Evolutionary conservation across 1,284 basidiomycete species (phyloP).

Genomic region (Hymenochaete sp.): DNA sequence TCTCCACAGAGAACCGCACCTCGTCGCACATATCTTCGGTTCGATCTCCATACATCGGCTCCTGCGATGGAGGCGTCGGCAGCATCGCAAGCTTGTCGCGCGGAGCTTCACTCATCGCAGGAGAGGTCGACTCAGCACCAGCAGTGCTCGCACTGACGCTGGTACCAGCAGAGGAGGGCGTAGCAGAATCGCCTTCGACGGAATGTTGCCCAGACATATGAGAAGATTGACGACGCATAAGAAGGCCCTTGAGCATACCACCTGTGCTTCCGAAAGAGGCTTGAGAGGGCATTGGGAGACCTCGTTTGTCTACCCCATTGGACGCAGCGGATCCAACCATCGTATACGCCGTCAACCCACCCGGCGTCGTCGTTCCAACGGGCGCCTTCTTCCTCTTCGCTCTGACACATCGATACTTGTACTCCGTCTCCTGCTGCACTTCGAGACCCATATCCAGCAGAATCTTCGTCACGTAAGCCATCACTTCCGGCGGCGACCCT

Average conservation of each 20-base stretch:
- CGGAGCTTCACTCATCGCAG: constrained; percentile 20
- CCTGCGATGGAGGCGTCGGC: constrained; percentile 24
- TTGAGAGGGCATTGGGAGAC: constrained; percentile 68
- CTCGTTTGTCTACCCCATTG: constrained; percentile 79
- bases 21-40: constrained; percentile 82
- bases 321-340: constrained; percentile 72
- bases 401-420: constrained; percentile 77
- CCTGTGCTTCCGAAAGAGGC: constrained; percentile 55
- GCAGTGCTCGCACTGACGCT: no score
- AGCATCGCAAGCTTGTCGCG: constrained; percentile 27
- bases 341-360: constrained; percentile 61
- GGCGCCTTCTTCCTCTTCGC: constrained; percentile 64
- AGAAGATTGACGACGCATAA: constrained; percentile 82
- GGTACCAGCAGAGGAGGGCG: no score
- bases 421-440: constrained; percentile 79
- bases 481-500: constrained; percentile 76
- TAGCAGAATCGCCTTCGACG: constrained; percentile 39
- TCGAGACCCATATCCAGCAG: constrained; percentile 89
- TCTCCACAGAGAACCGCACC: constrained; percentile 87
- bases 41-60: constrained; percentile 71
- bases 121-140: constrained; percentile 7
- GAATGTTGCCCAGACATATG: constrained; percentile 47
- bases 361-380: constrained; percentile 31
- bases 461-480: constrained; percentile 74
- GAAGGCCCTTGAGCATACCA: constrained; percentile 74